Conservation (phyloP, 306 rosid genomes). For the Vicia sativa region DNA sequence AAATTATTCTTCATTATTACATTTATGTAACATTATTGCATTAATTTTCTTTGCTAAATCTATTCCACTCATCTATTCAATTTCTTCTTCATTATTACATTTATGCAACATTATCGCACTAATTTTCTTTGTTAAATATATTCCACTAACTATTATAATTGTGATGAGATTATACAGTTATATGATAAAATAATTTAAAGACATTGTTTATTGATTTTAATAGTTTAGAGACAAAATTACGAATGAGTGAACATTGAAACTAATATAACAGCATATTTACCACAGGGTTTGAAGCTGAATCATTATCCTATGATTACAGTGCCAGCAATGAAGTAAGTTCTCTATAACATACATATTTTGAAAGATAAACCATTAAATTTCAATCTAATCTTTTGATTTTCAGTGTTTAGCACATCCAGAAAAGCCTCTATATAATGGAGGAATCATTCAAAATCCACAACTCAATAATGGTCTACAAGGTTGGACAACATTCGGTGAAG, state of each 20-base stretch:
- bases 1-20: no score
- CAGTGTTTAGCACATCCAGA: conserved; percentile 64
- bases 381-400: background rate
- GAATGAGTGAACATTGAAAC: no score
- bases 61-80: no score
- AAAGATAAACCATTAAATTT: background rate
- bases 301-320: conserved; percentile 61
- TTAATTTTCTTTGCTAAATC: no score
- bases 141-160: no score
- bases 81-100: no score
- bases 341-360: background rate
- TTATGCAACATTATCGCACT: background rate
- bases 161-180: no score
- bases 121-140: no score
- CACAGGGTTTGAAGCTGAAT: conserved; percentile 52
- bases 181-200: no score
- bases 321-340: conserved; percentile 54
- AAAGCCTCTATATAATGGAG: conserved; percentile 71
- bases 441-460: conserved; percentile 73
- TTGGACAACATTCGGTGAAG: conserved; percentile 56
- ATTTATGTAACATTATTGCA: no score
- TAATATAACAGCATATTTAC: no score
- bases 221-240: background rate
- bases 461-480: conserved; percentile 61
- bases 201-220: no score